Evolutionary conservation across 768 basidiomycete genomes (phyloP).

Genomic region (Mycena vitilis): DNA sequence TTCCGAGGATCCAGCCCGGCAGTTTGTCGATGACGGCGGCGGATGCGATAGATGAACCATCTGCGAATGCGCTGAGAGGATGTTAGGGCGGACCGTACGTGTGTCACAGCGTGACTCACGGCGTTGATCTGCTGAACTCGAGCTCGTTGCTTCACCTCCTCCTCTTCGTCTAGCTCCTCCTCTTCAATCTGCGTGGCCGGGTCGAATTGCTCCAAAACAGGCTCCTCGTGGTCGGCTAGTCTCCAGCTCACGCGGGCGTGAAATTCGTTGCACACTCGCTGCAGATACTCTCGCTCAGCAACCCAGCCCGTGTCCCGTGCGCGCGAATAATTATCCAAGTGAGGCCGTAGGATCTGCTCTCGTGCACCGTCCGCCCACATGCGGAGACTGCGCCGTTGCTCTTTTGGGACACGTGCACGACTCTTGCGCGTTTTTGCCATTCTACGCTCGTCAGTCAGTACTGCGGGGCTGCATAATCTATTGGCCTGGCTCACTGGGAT

Average conservation of each 20-base stretch:
- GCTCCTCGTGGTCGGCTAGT: conserved; percentile 8
- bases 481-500: too few species aligned
- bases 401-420: not conserved
- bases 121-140: conserved; percentile 1
- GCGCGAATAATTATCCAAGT: not conserved
- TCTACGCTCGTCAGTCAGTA: too few species aligned
- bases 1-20: conserved; percentile 14
- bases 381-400: not conserved
- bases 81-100: not conserved
- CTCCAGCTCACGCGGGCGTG: conserved; percentile 9
- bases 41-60: conserved; percentile 6
- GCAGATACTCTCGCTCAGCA: conserved; percentile 6
- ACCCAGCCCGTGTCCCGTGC: conserved; percentile 1
- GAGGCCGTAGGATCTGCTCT: conserved; percentile 1
- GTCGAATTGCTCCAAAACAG: conserved; percentile 2
- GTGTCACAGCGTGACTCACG: conserved; percentile 8
- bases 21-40: not conserved
- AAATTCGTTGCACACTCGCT: conserved; percentile 13
- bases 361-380: conserved; percentile 12
- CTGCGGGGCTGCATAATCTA: too few species aligned
- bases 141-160: not conserved
- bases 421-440: not conserved
- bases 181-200: not conserved
- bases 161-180: not conserved
- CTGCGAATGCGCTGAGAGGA: conserved; percentile 19